Conservation (phyloP, 208 protist species). For the Wallacemonas rigidus region DNA sequence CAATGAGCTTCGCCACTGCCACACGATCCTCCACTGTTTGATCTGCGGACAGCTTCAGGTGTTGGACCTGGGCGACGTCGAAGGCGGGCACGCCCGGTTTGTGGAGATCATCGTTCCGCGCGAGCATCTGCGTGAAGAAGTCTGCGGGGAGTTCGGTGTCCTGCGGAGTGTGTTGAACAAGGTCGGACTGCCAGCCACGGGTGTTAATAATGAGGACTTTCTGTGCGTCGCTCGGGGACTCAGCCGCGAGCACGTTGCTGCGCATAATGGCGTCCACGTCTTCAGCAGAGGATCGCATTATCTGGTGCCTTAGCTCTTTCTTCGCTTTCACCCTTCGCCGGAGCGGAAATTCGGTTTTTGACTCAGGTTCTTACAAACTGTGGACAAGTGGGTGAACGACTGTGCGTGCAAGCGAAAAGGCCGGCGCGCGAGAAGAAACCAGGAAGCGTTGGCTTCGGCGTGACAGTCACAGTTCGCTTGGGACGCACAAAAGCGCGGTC, state of each 20-base stretch:
- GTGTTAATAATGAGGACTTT: conserved; percentile 79
- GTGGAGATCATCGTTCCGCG: conserved; percentile 58
- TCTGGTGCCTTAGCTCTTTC: too few species aligned
- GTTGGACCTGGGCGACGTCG: conserved; percentile 51
- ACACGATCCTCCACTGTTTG: conserved; percentile 73
- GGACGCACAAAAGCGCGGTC: too few species aligned
- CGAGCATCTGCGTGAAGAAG: conserved; percentile 58
- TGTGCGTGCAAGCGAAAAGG: too few species aligned
- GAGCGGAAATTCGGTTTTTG: too few species aligned
- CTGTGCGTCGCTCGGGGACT: conserved; percentile 25
- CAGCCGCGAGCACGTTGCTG: conserved; percentile 24
- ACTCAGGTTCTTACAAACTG: too few species aligned
- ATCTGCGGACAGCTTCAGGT: conserved; percentile 67
- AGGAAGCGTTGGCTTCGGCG: too few species aligned
- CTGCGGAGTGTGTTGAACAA: conserved; percentile 24
- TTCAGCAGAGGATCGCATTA: conserved; percentile 15
- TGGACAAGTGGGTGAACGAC: too few species aligned
- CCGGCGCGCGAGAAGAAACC: too few species aligned
- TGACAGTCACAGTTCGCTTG: too few species aligned
- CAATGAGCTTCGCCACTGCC: conserved; percentile 65
- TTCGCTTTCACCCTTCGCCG: too few species aligned
- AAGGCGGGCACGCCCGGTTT: conserved; percentile 62
- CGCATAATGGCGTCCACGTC: conserved; percentile 9
- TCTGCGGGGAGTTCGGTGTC: conserved; percentile 1
- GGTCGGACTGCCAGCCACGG: conserved; percentile 46